Base-by-base conservation (phyloP, 176 grass and related monocot genomes). In the Microstegium vimineum region DNA sequence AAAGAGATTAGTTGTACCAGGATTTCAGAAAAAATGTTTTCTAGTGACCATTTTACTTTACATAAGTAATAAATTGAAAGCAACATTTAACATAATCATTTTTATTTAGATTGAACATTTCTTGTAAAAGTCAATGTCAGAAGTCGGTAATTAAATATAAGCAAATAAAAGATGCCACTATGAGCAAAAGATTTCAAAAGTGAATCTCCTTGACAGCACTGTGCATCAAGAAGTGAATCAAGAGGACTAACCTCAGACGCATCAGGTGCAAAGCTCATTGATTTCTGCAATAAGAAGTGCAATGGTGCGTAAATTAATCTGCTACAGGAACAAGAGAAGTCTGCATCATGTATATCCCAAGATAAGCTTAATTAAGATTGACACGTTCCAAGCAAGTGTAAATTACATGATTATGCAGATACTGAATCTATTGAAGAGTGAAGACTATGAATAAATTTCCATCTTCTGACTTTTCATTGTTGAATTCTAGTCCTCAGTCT, bases 161-260 rank as follows among this genome's bases (percentile, higher is more conserved):
- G 3, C 31, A 72, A 8, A 25, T 66, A 56, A 57, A 4, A 71
- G 33, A 64, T 0, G 18, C 10, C 30, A 82, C 33, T 42, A 78
- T 40, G 88, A 36, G 31, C 13, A 68, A 78, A 79, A 35, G 26
- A 11, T 52, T 63, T 61, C 31, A 72, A 42, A 49, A 73, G 16
- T 49, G 70, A 32, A 73, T 73, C 42, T 86, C 36, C 57, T 68
- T 30, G 47, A 66, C 28, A 36, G 62, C 4, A 83, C 8, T 25
- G 38, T 32, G 56, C 30, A 78, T 82, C 5, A 60, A 40, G 60
- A 78, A 66, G 41, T 67, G 37, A 83, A 90, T 67, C 14, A 10
- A 78, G 69, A 92, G 78, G 37, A 76, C 87, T 85, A 81, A 95
- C 93, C 90, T 92, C 83, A 67, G 93, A 88, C 41, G 12, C 76